Percentiles rank a stretch among this genome's conserved stretches.
Conservation (phyloP, 208 protist species). For the Acanthamoeba sp. region DNA sequence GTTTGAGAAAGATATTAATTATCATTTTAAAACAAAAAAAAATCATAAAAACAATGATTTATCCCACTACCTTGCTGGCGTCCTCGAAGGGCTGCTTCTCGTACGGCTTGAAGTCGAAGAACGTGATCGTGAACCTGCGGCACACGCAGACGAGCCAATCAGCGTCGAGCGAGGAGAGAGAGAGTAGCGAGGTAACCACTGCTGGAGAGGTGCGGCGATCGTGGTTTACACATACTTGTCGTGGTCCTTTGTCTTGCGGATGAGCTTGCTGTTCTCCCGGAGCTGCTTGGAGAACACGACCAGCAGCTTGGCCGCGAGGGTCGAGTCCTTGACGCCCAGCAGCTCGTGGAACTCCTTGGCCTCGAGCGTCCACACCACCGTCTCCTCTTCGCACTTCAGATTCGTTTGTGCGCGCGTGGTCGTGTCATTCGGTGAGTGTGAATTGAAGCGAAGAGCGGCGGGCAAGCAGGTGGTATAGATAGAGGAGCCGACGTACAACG, state of each 20-base stretch:
- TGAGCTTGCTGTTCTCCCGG: slow-evolving; percentile 62
- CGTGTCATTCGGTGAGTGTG: not conserved
- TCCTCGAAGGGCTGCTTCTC: slow-evolving; percentile 46
- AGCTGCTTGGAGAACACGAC: slow-evolving; percentile 12
- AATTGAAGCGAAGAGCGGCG: not conserved
- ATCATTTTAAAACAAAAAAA: too few relatives aligned
- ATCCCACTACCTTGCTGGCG: too few relatives aligned
- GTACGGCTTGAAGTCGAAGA: slow-evolving; percentile 72
- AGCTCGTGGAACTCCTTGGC: slow-evolving; percentile 40
- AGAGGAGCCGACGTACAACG: not conserved
- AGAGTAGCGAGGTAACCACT: not conserved
- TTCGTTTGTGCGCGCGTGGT: not conserved
- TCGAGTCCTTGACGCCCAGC: not conserved
- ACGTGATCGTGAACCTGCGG: slow-evolving; percentile 2
- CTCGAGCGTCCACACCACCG: slow-evolving; percentile 40
- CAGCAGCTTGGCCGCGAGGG: slow-evolving; percentile 51
- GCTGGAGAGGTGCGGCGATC: not conserved
- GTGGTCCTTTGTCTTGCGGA: not conserved
- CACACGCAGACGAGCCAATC: not conserved
- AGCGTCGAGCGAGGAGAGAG: not conserved
- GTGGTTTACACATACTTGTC: not conserved
- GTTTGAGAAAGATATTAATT: not conserved
- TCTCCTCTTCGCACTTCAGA: not conserved
- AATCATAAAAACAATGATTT: too few relatives aligned
- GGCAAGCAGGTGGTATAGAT: too few relatives aligned